Evolutionary conservation across 2,329 filamentous ascomycete genomes (phyloP), one percentile per base, ranked within the genome.

Genomic region (Periglandula ipomoeae): DNA sequence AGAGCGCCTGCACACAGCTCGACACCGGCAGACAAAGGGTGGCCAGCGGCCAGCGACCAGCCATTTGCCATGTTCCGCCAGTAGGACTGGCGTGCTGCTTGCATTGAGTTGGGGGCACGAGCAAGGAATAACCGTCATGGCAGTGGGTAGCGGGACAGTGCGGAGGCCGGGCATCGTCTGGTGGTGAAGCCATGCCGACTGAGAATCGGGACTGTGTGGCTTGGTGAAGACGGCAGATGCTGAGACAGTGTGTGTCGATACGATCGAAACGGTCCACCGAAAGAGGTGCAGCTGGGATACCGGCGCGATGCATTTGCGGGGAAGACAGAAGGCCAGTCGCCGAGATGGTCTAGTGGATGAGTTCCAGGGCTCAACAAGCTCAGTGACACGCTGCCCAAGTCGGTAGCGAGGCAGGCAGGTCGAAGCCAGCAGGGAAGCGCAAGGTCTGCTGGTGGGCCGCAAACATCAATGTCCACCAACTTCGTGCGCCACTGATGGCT

Each of bases 191-290:
- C 17, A 27, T 34, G 42, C 10, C 30, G n/a, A 22, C 17, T 9
- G 32, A 17, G 2, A 10, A 46, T 39, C 15, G 34, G 17, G 44
- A 46, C 44, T 39, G 34, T 39, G 34, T 13, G 9, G 20, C 6
- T 13, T 8, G 4, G 22, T 26, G 32, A 22, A 7, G 22, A 13
- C 5, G 27, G 42, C 22, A 17, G 9, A 17, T 2, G 10, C 3
- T 22, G 27, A n/a, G n/a, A 55, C 53, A 44, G 53, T 55, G 53
- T 48, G 51, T 46, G 50, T 50, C 47, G 43, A 37, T 15, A 48
- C 44, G 49, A 55, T 55, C 52, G 50, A 50, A 41, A 54, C 54
- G 41, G 53, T 50, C 44, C 41, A 27, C 38, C 19, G 13, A 5
- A 11, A 19, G 19, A 11, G 13, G 11, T 9, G 13, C n/a, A 38